A percentile compares a stretch with the other conserved stretches of the same genome.
Conservation (phyloP, 2,329 filamentous ascomycete genomes). For the Cryphonectria nitschkei region DNA sequence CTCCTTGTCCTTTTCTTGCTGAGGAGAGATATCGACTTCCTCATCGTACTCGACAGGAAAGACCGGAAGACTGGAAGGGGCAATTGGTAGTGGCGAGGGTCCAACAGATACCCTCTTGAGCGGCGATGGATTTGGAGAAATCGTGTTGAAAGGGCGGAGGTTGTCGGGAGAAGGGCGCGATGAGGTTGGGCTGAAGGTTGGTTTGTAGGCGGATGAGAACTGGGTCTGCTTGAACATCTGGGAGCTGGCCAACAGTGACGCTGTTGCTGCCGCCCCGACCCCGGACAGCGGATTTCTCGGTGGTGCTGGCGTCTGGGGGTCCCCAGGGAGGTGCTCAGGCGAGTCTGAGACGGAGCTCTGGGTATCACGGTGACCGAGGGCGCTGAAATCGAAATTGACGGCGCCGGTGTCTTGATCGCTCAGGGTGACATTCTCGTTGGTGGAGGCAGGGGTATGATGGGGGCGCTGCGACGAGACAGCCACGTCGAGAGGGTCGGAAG, state of each 20-base stretch:
- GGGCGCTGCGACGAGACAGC: slow-evolving; percentile 5
- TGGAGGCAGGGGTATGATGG: slow-evolving; percentile 15
- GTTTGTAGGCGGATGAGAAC: slow-evolving; percentile 55
- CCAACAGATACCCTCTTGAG: slow-evolving; percentile 53
- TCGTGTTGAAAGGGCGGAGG: slow-evolving; percentile 44
- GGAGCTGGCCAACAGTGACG: slow-evolving; percentile 44
- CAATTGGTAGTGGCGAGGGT: slow-evolving; percentile 48
- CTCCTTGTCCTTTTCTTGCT: slow-evolving; percentile 31
- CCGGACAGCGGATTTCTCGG: slow-evolving; percentile 51
- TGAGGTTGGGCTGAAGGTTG: slow-evolving; percentile 55
- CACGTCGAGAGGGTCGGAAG: slow-evolving; percentile 36
- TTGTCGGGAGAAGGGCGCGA: slow-evolving; percentile 59
- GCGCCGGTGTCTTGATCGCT: slow-evolving; percentile 55
- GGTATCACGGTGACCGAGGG: slow-evolving; percentile 43
- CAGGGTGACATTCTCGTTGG: slow-evolving; percentile 40
- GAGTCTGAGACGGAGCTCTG: slow-evolving; percentile 40
- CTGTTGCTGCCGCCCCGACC: slow-evolving; percentile 38
- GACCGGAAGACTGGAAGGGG: slow-evolving; percentile 46
- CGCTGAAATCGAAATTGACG: slow-evolving; percentile 49
- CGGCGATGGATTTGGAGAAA: slow-evolving; percentile 55
- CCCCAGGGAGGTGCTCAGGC: slow-evolving; percentile 21
- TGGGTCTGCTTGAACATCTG: slow-evolving; percentile 62
- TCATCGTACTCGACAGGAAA: slow-evolving; percentile 28
- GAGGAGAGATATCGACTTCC: slow-evolving; percentile 21
- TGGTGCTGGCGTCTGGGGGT: slow-evolving; percentile 54